Conservation (phyloP, 2,329 filamentous ascomycete species). For the Aspergillus vadensis region DNA sequence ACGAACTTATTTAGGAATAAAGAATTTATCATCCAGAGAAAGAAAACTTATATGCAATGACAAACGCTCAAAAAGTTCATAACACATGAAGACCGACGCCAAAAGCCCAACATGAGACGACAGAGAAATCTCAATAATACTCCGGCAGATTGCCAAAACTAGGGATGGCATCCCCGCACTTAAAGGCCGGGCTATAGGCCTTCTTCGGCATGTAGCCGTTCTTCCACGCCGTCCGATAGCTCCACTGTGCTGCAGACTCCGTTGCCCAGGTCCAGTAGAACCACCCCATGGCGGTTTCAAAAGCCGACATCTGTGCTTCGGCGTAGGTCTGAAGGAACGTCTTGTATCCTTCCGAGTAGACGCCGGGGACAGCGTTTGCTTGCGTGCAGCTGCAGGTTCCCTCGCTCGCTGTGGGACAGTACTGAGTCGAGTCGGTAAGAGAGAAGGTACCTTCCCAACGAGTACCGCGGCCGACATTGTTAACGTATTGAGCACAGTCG, state of each 20-base stretch:
- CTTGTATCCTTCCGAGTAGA: constrained; percentile 76
- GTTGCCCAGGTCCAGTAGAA: constrained; percentile 99
- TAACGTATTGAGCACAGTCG: constrained; percentile 84
- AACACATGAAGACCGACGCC: neutral
- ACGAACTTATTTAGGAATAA: neutral
- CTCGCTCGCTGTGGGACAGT: constrained; percentile 66
- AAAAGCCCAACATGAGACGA: neutral
- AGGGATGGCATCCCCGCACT: constrained; percentile 57
- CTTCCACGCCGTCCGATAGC: constrained; percentile 64
- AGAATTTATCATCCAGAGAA: neutral
- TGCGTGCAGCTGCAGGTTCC: constrained; percentile 70
- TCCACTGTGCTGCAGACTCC: constrained; percentile 85
- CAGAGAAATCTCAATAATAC: constrained; percentile 38
- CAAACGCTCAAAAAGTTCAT: neutral
- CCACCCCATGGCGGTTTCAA: constrained; percentile 94
- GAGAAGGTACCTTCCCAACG: constrained; percentile 85
- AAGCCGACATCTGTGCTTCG: constrained; percentile 92
- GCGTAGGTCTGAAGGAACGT: constrained; percentile 85
- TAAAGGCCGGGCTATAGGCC: constrained; percentile 70
- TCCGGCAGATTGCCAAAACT: constrained; percentile 49
- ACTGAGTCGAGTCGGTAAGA: constrained; percentile 68
- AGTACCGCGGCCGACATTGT: constrained; percentile 84
- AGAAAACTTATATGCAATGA: too few relatives aligned
- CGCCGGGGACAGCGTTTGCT: constrained; percentile 72
- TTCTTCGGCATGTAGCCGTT: constrained; percentile 74